Base-by-base conservation (phyloP, 371 early-diverging fungal species). In the Mucor circinelloides region DNA sequence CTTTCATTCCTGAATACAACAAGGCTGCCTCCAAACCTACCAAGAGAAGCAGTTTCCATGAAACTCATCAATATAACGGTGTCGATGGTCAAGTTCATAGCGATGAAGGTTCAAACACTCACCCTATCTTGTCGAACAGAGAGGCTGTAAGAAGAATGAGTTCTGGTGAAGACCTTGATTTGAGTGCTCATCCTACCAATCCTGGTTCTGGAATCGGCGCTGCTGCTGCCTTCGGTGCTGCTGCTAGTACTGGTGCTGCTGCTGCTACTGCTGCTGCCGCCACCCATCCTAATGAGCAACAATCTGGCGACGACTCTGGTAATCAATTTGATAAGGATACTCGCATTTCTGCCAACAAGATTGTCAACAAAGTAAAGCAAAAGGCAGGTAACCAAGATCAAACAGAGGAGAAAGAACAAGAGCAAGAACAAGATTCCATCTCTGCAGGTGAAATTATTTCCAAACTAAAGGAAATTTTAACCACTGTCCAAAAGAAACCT, bases 401-500 rank as follows among this genome's bases (percentile, higher is more conserved):
- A 15, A 3, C 13, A 17, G 55, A 13, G 2, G 28, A 55, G 17
- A 2, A 31, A 17, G 7, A 5, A 31, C 31, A 17, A 17, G 55
- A 31, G 2, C 21, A 48, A 48, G 48, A 23, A 21, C 30, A 55
- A n/a, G 55, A 30, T n/a, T 55, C 55, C 9, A 40, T 25, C 21
- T 42, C 58, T 55, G 52, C 28, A 17, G 28, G 28, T n/a, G 56
- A 58, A 25, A 36, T 63, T 13, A 34, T 68, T 0, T 2, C 17
- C 17, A 13, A 56, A 12, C 21, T 68, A 17, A 58, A 63, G 48
- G 48, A 63, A 17, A 68, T 63, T 8, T 23, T 63, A 8, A 50
- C 48, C 2, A 58, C 50, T 56, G 63, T 83, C 15, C 83, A 83
- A 56, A 64, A 70, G 40, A 67, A 84, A 3, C 72, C 77, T 0